phyloP scores from a whole-genome alignment of 345 rosid species.

The Crucihimalaya himalaica region DNA sequence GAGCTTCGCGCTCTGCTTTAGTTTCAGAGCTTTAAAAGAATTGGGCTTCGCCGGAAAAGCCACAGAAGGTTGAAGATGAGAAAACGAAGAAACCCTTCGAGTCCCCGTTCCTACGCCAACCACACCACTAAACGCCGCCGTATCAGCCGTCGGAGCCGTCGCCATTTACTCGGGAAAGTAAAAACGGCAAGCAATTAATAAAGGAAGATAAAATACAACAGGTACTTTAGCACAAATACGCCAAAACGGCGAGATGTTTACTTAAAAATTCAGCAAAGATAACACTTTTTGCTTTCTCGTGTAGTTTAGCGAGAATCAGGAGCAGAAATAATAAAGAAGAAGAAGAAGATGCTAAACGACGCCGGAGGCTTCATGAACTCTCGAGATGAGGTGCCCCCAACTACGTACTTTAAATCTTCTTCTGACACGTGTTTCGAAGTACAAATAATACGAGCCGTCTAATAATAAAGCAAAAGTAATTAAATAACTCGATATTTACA shows the following conservation, averaged over 20 bases:
- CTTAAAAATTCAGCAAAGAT: conserved; percentile 39
- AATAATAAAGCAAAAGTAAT: background rate
- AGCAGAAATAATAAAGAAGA: conserved; percentile 18
- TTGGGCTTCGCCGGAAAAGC: conserved; percentile 45
- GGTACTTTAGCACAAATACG: background rate
- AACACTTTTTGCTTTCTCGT: conserved; percentile 15
- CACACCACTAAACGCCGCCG: conserved; percentile 46
- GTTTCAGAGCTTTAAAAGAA: conserved; percentile 40
- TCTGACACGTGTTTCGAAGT: conserved; percentile 28
- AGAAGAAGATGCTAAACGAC: conserved; percentile 35
- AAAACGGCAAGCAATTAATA: conserved; percentile 6
- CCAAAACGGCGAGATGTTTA: conserved; percentile 37
- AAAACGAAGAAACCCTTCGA: conserved; percentile 32
- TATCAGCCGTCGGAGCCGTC: conserved; percentile 45
- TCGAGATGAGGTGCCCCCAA: conserved; percentile 33
- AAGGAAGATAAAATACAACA: background rate
- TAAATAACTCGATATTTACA: background rate
- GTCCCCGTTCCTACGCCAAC: conserved; percentile 12
- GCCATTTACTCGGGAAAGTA: conserved; percentile 20
- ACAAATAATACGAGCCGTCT: conserved; percentile 26
- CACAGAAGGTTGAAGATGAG: conserved; percentile 46
- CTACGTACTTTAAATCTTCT: background rate
- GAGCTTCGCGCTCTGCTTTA: conserved; percentile 42
- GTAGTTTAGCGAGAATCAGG: conserved; percentile 17
- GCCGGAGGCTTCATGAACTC: conserved; percentile 41